Conservation (phyloP, 148 eudicot species). For the Rhododendron griersonianum region DNA sequence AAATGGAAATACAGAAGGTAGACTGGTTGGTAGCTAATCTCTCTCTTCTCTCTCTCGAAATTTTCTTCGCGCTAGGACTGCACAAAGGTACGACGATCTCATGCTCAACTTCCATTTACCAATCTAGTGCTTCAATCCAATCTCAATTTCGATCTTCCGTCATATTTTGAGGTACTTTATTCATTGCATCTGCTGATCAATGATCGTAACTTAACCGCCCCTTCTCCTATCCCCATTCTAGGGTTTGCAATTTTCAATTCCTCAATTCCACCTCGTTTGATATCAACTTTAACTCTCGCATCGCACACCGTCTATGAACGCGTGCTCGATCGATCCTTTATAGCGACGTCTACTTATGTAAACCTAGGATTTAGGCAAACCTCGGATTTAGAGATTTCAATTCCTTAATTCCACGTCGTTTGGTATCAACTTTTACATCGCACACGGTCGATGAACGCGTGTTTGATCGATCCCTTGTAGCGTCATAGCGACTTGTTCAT, state of each 20-base stretch:
- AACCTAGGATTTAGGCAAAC: background rate
- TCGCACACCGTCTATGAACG: background rate
- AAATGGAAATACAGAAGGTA: background rate
- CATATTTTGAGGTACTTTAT: background rate
- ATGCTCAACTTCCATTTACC: background rate
- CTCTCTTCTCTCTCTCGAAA: background rate
- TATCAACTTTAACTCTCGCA: background rate
- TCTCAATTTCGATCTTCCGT: background rate
- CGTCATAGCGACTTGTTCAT: background rate
- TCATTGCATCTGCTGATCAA: background rate
- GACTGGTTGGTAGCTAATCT: constrained; percentile 2
- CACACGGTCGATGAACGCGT: background rate
- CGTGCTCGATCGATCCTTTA: constrained; percentile 10
- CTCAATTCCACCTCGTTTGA: background rate
- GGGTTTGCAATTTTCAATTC: constrained; percentile 4
- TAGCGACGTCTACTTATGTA: background rate
- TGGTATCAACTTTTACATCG: background rate
- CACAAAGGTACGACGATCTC: background rate
- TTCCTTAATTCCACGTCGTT: background rate
- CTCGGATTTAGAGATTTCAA: background rate
- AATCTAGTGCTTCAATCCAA: background rate
- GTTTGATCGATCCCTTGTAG: constrained; percentile 4
- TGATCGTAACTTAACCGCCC: background rate
- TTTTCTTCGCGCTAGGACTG: background rate
- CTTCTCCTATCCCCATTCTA: background rate